Evolutionary conservation across 2,329 filamentous ascomycete genomes (phyloP), one percentile per base, ranked within the genome.

Genomic region (Zymoseptoria pseudotritici): DNA sequence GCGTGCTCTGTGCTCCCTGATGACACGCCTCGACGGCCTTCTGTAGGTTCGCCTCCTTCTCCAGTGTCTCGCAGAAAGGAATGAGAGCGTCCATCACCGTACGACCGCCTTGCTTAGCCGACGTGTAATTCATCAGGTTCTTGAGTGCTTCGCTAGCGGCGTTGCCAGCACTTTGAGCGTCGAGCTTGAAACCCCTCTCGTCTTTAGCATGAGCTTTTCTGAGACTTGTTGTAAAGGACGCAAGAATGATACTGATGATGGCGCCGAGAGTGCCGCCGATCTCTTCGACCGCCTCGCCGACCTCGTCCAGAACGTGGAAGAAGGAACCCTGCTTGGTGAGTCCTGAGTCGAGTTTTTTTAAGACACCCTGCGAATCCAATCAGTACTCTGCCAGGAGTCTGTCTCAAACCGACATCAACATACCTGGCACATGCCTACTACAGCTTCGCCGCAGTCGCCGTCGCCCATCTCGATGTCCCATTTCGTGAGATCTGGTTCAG

Each of bases 401-500:
- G 31, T 10, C 9, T 36, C 9, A 36, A n/a, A n/a, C n/a, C n/a
- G n/a, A n/a, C n/a, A n/a, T 17, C 13, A 4, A 53, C 9, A 17
- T 29, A 53, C 52, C 36, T 70, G 69, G 61, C 72, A 74, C 71
- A 74, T 73, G 20, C 66, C 67, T 20, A 67, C 72, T 1, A 80
- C 77, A 24, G 78, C 77, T 68, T 88, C 83, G 46, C 85, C 85
- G 68, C 85, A 88, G 72, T 87, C 85, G 10, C 85, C 85, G 66
- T 87, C 85, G 42, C 84, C 84, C 79, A 86, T 83, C 53, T 84
- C 71, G 4, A 81, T 84, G 70, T 87, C 84, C 80, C 82, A 86
- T 61, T 76, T 80, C 0, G 85, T 87, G 51, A 87, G 74, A 59
- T 86, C 81, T 0, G 84, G 83, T 70, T 87, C 85, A 2, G 84